Evolutionary conservation across 495 filamentous ascomycete genomes (phyloP).

Genomic region (Trypethelium eluteriae): DNA sequence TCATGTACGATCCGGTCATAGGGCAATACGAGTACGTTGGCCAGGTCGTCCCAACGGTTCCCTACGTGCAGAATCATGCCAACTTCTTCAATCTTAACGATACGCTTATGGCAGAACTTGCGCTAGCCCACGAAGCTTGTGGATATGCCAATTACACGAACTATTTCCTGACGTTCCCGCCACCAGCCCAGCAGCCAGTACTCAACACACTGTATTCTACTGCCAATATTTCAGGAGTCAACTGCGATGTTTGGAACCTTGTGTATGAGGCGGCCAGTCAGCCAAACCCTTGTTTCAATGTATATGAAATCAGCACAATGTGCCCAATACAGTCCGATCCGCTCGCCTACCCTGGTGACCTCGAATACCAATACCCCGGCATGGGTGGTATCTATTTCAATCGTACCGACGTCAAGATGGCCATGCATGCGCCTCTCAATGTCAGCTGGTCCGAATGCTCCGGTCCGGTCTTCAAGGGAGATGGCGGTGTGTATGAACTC

Average conservation of each 20-base stretch:
- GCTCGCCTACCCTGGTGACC: slow-evolving; percentile 13
- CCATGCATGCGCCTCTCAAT: slow-evolving; percentile 25
- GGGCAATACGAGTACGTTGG: slow-evolving; percentile 21
- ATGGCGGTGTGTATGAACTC: slow-evolving; percentile 22
- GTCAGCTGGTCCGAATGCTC: slow-evolving; percentile 23
- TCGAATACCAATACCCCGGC: slow-evolving; percentile 22
- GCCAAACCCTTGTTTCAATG: slow-evolving; percentile 16
- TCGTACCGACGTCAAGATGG: slow-evolving; percentile 24
- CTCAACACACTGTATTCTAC: slow-evolving; percentile 16
- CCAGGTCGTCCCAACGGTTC: slow-evolving; percentile 19
- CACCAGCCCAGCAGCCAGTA: slow-evolving; percentile 27
- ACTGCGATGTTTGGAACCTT: slow-evolving; percentile 14
- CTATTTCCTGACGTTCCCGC: slow-evolving; percentile 18
- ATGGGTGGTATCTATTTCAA: slow-evolving; percentile 24
- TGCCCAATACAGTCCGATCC: slow-evolving; percentile 10
- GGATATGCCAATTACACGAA: slow-evolving; percentile 17
- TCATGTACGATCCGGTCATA: slow-evolving; percentile 28
- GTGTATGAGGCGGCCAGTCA: slow-evolving; percentile 10
- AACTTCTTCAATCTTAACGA: slow-evolving; percentile 17
- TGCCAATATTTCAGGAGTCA: slow-evolving; percentile 28
- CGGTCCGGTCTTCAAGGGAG: slow-evolving; percentile 18
- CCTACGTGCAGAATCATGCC: slow-evolving; percentile 11
- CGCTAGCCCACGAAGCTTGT: slow-evolving; percentile 6
- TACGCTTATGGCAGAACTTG: slow-evolving; percentile 14
- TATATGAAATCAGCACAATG: slow-evolving; percentile 10